Evolutionary conservation across 768 basidiomycete species (phyloP), one percentile per base, ranked within the genome.

Genomic region (Tremella mesenterica): DNA sequence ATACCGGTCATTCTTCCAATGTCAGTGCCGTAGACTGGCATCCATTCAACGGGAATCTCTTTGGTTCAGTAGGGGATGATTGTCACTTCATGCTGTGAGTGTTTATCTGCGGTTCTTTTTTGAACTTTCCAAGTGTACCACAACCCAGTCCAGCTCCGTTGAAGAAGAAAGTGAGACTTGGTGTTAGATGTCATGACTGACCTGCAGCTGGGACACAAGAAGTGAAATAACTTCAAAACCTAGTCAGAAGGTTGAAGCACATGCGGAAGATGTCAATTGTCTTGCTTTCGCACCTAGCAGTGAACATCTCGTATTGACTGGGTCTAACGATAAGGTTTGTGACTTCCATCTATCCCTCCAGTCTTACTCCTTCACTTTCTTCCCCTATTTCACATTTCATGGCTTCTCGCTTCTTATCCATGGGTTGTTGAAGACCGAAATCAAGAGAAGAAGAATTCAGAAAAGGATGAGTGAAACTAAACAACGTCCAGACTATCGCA

Each of bases 21-120:
- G 95, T 99, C 48, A 91, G 90, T 28, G 91, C 92, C 69, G 92
- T 99, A 4, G 91, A 95, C 63, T 99, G 95, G 95, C 85, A 93
- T 73, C 77, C 83, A 1, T 81, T 79, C 3, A 78, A 85, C 64
- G 88, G 89, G 55, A 83, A 84, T 64, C 75, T 90, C 45, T 89
- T 97, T 63, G 91, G 85, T 2, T 96, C 92, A 60, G 95, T 93
- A 28, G 90, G 92, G 18, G 95, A 99, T 58, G 95, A 99, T 72
- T 86, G 85, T 71, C 82, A 87, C 79, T 80, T 99, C 48, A 83
- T 95, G 79, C 79, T 97, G 91, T 96, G 66, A 46, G 88, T 76
- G 3, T 27, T n/a, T n/a, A n/a, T n/a, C n/a, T n/a, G n/a, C n/a
- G n/a, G n/a, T n/a, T n/a, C n/a, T n/a, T n/a, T n/a, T n/a, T n/a